Evolutionary conservation across 2,329 filamentous ascomycete species (phyloP).

Genomic region (Scleromitrula shiraiana): DNA sequence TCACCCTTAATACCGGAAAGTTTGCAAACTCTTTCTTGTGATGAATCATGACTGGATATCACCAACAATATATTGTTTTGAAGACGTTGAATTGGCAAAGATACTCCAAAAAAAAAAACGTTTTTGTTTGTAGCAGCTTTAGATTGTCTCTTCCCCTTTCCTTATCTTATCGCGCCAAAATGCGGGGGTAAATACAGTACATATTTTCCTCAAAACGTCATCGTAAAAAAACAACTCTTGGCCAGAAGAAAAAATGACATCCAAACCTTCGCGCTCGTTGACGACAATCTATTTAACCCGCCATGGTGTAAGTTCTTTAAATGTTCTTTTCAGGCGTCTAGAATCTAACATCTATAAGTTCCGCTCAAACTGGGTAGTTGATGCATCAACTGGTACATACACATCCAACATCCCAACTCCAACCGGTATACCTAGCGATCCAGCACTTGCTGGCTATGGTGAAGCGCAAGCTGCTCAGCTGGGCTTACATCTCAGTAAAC

Average conservation of each 20-base stretch:
- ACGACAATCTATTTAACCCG: conserved; percentile 60
- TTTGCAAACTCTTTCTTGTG: no score
- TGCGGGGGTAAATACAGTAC: background rate
- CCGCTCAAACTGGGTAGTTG: conserved; percentile 81
- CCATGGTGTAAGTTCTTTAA: conserved; percentile 55
- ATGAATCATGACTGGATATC: no score
- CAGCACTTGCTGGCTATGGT: conserved; percentile 78
- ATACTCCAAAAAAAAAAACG: no score
- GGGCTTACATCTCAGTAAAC: conserved; percentile 51
- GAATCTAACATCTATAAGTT: conserved; percentile 49
- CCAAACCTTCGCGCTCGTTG: conserved; percentile 3
- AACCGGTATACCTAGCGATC: conserved; percentile 82
- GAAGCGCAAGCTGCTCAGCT: conserved; percentile 77
- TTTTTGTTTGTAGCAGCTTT: background rate
- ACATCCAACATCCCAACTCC: conserved; percentile 65
- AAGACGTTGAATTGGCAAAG: no score
- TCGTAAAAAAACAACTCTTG: conserved; percentile 1
- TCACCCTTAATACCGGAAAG: no score
- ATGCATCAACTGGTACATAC: conserved; percentile 74
- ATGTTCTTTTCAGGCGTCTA: conserved; percentile 11
- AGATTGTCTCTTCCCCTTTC: conserved; percentile 19
- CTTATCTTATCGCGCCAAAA: conserved; percentile 10
- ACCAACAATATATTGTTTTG: no score
- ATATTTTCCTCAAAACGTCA: conserved; percentile 3
- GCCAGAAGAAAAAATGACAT: background rate